Evolutionary conservation across 176 grass and related monocot genomes (phyloP), one percentile per base, ranked within the genome.

Genomic region (Carex kokanica): DNA sequence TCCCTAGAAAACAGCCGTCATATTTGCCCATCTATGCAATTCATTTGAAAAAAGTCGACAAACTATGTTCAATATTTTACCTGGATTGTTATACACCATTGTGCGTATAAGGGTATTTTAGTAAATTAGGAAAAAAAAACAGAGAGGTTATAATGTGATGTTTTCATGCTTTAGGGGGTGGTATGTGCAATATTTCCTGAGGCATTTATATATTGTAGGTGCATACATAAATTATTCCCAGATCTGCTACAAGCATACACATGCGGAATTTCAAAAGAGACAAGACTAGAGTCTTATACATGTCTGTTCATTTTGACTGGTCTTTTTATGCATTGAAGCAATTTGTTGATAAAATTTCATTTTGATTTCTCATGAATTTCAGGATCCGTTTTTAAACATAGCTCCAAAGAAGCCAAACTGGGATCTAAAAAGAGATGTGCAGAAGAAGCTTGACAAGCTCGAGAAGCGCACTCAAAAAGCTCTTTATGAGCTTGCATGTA

Each of bases 401-500:
- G 94, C 94, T 18, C 94, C 95, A 87, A 98, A 98, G 88, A 98
- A 98, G 85, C 95, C 95, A 15, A 98, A 98, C 67, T 98, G 92
- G 92, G 95, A 98, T 77, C 86, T 98, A 68, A 88, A 93, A 63
- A 86, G 95, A 52, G 90, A 94, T 34, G 92, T 98, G 49, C 95
- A 94, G 79, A 94, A 98, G 89, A 94, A 84, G 80, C 88, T 88
- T 6, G 95, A 98, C 72, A 98, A 98, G 80, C 86, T 98, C 18
- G 95, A 94, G 82, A 98, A 84, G 84, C 92, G 95, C 67, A 98
- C 95, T 3, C 95, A 98, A 78, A 98, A 98, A 87, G 87, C 92
- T 52, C 79, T 98, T 87, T 90, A 87, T 29, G 84, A 94, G 68
- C 89, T 94, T 66, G 88, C 89, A 86, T 85, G 92, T 97, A 90